Base-by-base conservation (phyloP, 2,329 filamentous ascomycete species). In the Eutypella sp. region DNA sequence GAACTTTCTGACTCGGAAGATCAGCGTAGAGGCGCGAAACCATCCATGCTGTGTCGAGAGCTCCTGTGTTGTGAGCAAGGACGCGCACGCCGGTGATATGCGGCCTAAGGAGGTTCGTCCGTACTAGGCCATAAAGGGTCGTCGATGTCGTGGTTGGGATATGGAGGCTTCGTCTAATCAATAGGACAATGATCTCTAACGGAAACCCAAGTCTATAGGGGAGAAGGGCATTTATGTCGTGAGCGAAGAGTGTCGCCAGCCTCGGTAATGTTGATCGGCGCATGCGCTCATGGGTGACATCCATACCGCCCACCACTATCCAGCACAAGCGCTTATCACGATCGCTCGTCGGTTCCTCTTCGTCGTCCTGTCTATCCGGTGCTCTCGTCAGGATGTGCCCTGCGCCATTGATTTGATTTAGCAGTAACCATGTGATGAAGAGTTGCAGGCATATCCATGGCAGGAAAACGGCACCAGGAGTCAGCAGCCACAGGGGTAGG, bases 121-220 rank as follows among this genome's bases (percentile, higher is more conserved):
- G 67, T 25, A 72, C 51, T 29, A 66, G 60, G 16, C 51, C 48
- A 49, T 72, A 71, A 13, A 70, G 55, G 3, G 55, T 54, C 3
- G 59, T 55, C 20, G 62, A 60, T 8, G 57, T 52, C 9, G 53
- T 51, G 2, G 57, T 62, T 3, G 64, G 59, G 16, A 67, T 44
- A 8, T 61, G 45, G 20, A 63, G 47, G 16, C 57, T 65, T 4
- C 64, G 60, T 45, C 63, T 63, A 3, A 68, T 39, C 33, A 64
- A 53, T n/a, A 58, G 48, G 16, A 52, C 63, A 36, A 77, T 53
- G 20, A 78, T 59, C 55, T 81, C 78, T 53, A 79, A 73, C 29
- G 75, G 67, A 2, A 75, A 66, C 49, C 80, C 78, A 24, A 75
- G 68, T 9, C 77, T 70, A 24, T 67, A 66, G 47, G 69, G 65